Base-by-base conservation (phyloP, 139 green algal genomes). In the Ulvella scutata region DNA sequence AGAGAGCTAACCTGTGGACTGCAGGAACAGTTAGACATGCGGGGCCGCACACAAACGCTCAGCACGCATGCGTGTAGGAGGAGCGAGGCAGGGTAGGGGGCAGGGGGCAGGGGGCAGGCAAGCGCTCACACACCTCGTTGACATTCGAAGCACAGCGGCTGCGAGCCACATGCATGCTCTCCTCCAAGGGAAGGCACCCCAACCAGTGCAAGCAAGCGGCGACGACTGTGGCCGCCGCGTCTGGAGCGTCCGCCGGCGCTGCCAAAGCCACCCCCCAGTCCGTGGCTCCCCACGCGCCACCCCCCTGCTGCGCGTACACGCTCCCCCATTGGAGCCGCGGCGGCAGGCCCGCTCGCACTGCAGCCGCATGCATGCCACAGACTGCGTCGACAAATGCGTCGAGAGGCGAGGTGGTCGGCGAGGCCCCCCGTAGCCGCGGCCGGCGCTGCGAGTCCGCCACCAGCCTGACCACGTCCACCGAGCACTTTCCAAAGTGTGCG, bases 391-490 rank as follows among this genome's bases (percentile, higher is more conserved):
- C 33, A 26, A 67, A 67, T n/a, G 51, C 51, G 6, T n/a, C 9
- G 51, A 67, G 51, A 6, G 51, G 51, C 13, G 51, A 67, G 6
- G 33, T 26, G 51, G 31, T n/a, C 51, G 17, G 51, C 51, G 51
- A 26, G n/a, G 51, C 13, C 13, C 51, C 51, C 13, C 51, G 51
- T 7, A 67, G 51, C 51, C 51, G 51, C 51, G 20, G 51, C 51
- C 40, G 21, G 17, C 40, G 17, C 40, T 26, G n/a, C 1, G 51
- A 26, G n/a, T 26, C 13, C 13, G 6, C 13, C 51, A 26, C 10
- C 51, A 67, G n/a, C n/a, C 51, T n/a, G n/a, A 67, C 51, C n/a
- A 67, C 20, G 51, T 67, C 51, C 51, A 67, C 51, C 51, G 51
- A 36, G n/a, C 33, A 26, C 51, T 36, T n/a, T 13, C 51, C 51